Evolutionary conservation across 192 early-diverging fungal species (phyloP).

Genomic region (Backusella morwellensis): DNA sequence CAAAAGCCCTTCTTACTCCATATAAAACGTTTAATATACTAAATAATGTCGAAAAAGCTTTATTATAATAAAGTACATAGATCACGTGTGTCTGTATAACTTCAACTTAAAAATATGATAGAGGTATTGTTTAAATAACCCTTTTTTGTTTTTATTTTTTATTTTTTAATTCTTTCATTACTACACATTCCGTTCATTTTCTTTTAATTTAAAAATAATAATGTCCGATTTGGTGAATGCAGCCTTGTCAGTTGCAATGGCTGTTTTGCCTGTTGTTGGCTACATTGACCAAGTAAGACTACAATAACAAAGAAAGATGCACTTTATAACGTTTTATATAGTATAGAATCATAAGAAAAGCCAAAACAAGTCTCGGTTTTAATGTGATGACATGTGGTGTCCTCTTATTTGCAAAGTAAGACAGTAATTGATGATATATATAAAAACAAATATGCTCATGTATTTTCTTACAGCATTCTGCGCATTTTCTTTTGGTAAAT

Average conservation of each 20-base stretch:
- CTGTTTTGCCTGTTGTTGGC: conserved; percentile 53
- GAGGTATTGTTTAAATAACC: not conserved
- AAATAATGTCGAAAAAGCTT: not conserved
- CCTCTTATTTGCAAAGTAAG: conserved; percentile 51
- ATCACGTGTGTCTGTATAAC: not conserved
- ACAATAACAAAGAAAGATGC: not conserved
- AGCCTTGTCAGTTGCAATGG: conserved; percentile 47
- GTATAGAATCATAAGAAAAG: conserved; percentile 44
- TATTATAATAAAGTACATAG: not conserved
- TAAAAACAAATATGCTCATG: not conserved
- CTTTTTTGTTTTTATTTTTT: not conserved
- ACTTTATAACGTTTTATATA: conserved; percentile 14
- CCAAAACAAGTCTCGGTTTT: conserved; percentile 52
- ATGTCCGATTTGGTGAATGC: not conserved
- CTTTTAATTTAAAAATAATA: not conserved
- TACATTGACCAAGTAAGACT: conserved; percentile 50
- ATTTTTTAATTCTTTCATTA: not conserved
- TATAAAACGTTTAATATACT: not conserved
- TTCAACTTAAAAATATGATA: not conserved
- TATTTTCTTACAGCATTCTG: conserved; percentile 29
- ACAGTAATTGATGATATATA: not conserved
- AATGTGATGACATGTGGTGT: conserved; percentile 55
- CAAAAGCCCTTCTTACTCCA: too few relatives aligned
- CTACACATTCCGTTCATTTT: not conserved
- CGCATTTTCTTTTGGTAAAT: conserved; percentile 45